These are phyloP conservation scores for Rutidosis leptorrhynchoides DNA, from an alignment of 129 eudicot species.

Conservation along the genomic window DNA sequence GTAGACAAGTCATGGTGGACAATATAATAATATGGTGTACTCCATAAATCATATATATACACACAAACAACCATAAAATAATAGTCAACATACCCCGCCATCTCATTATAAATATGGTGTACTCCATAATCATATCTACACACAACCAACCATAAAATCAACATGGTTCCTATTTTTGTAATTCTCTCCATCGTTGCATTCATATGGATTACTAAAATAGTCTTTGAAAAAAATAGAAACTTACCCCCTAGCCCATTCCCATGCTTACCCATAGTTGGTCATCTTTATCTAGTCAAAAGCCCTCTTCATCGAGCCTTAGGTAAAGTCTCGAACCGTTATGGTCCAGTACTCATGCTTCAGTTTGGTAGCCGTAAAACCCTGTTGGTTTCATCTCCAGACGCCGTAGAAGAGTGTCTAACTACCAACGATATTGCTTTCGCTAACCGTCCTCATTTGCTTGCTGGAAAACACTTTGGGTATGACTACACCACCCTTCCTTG, in stretches of 20 bases:
- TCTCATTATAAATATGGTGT: no score
- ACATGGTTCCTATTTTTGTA: slow-evolving; percentile 6
- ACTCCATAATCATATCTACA: background rate
- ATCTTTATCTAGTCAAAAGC: slow-evolving; percentile 22
- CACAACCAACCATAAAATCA: background rate
- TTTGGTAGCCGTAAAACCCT: slow-evolving; percentile 20
- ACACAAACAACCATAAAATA: no score
- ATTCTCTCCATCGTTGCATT: slow-evolving; percentile 16
- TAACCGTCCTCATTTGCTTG: slow-evolving; percentile 36
- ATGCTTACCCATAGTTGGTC: slow-evolving; percentile 25
- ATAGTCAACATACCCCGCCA: background rate
- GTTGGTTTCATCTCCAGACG: slow-evolving; percentile 31
- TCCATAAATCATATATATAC: no score
- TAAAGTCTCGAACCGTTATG: slow-evolving; percentile 19
- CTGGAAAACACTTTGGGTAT: slow-evolving; percentile 31
- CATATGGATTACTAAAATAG: background rate
- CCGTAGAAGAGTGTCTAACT: slow-evolving; percentile 37
- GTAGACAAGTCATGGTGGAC: no score
- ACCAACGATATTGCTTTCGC: slow-evolving; percentile 34
- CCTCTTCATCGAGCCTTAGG: slow-evolving; percentile 27
- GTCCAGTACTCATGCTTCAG: slow-evolving; percentile 21
- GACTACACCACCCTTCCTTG: slow-evolving; percentile 27
- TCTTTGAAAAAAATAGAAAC: background rate
- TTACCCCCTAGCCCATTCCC: slow-evolving; percentile 12
- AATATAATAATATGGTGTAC: no score